Base-by-base conservation (phyloP, 352 stramenopile genomes). In the Phytophthora sojae region DNA sequence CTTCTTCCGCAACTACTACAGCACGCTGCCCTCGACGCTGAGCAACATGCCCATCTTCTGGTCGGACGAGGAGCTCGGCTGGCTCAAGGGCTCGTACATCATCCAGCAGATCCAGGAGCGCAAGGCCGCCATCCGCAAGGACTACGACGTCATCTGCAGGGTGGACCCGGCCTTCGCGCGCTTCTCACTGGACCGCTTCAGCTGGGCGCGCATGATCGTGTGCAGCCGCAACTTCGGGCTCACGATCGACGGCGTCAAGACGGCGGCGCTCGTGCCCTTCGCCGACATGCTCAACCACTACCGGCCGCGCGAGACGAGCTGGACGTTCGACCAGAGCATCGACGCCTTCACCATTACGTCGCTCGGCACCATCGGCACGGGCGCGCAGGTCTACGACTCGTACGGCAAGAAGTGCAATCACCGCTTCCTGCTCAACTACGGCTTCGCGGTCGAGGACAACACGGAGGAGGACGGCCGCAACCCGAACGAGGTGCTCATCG, bases 401-500 rank as follows among this genome's bases (percentile, higher is more conserved):
- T 99, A 99, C 79, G 98, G 98, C 26, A 98, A 99, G 83, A 99
- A 99, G 81, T 99, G 98, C 85, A 99, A 99, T 86, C 97, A 99
- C 81, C 91, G 90, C 8, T 99, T 99, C 79, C 83, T 99, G 42
- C 86, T 99, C 49, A 99, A 99, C 84, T 99, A 99, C 77, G 98
- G 98, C 47, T 99, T 99, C 80, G 96, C 97, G 14, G 97, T 99
- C 5, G 97, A 99, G 79, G 91, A 99, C 76, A 99, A 99, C 79
- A 96, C 93, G 23, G 98, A 99, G 80, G 84, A 98, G 47, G 97
- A 99, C 79, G 97, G 97, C 0, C 97, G 97, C 72, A 99, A 98
- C 91, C 97, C 97, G 23, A 99, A 99, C 88, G 98, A 99, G 80
- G 96, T 99, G 54, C 88, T 94, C 69, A 86, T 96, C 9, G 86